Conservation (phyloP, 352 stramenopile genomes). For the Pythium brachiatum region DNA sequence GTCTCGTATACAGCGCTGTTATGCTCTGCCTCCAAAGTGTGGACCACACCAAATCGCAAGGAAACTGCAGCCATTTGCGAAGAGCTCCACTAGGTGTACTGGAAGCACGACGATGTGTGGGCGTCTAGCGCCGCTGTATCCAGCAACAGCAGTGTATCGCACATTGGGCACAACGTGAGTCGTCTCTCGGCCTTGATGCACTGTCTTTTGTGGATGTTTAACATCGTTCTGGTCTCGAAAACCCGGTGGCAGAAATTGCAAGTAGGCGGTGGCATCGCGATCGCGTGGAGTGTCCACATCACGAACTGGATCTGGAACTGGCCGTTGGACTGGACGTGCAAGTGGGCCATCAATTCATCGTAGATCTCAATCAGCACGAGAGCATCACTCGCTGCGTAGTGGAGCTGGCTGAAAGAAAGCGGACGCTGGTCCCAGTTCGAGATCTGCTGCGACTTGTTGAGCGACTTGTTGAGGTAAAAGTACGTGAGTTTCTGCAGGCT, state of each 20-base stretch:
- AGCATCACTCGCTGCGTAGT: slow-evolving; percentile 74
- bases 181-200: slow-evolving; percentile 34
- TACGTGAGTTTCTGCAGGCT: slow-evolving; percentile 79
- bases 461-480: slow-evolving; percentile 60
- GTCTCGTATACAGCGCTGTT: not conserved
- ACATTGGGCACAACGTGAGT: slow-evolving; percentile 41
- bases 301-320: slow-evolving; percentile 47
- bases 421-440: slow-evolving; percentile 76
- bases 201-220: slow-evolving; percentile 47
- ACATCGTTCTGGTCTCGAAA: slow-evolving; percentile 28
- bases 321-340: slow-evolving; percentile 23
- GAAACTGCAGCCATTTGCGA: not conserved
- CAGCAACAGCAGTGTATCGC: slow-evolving; percentile 45
- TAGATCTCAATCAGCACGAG: slow-evolving; percentile 73
- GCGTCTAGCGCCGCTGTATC: slow-evolving; percentile 39
- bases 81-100: not conserved
- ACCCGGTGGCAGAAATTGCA: slow-evolving; percentile 49
- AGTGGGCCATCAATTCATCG: slow-evolving; percentile 47
- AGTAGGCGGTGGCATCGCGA: slow-evolving; percentile 35
- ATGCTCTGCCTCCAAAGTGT: not conserved
- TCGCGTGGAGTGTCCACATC: slow-evolving; percentile 53
- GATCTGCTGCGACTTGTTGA: slow-evolving; percentile 74
- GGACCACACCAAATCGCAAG: not conserved
- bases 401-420: slow-evolving; percentile 47
- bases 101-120: slow-evolving; percentile 38